Evolutionary conservation across 2,329 filamentous ascomycete genomes (phyloP).

Genomic region (Fusarium liriodendri): DNA sequence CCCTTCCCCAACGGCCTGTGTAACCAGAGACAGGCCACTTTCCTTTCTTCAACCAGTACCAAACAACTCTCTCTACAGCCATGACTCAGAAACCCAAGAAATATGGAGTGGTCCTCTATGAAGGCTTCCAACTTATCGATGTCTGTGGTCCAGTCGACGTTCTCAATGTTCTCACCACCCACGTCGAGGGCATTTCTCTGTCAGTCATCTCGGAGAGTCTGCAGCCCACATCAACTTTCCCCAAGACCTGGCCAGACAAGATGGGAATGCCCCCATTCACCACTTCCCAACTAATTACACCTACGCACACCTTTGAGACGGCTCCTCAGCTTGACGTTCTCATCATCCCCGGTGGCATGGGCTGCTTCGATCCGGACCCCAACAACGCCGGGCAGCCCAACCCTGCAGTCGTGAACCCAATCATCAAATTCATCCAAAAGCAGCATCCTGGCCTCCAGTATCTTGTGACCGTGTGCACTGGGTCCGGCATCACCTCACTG

Average conservation of each 20-base stretch:
- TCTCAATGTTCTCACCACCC: conserved; percentile 17
- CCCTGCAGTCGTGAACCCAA: conserved; percentile 43
- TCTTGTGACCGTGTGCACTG: conserved; percentile 69
- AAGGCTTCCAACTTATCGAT: conserved; percentile 52
- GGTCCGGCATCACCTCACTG: conserved; percentile 60
- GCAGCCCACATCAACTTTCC: conserved; percentile 17
- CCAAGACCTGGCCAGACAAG: conserved; percentile 18
- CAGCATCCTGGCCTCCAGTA: conserved; percentile 56
- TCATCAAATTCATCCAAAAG: conserved; percentile 54
- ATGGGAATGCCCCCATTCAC: conserved; percentile 22
- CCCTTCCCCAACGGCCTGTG: no score
- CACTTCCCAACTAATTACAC: conserved; percentile 37
- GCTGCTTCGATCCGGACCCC: conserved; percentile 40
- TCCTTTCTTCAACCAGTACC: no score
- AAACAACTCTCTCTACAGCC: no score
- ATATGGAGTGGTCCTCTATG: conserved; percentile 49
- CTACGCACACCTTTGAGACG: conserved; percentile 55
- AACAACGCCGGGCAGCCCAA: conserved; percentile 31
- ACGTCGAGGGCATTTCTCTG: conserved; percentile 10
- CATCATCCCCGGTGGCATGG: conserved; percentile 65
- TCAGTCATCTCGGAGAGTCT: conserved; percentile 15
- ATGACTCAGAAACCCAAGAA: background rate
- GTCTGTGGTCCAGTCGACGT: conserved; percentile 39
- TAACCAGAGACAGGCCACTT: no score
- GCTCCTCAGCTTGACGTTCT: conserved; percentile 64